Conservation (phyloP, 2,329 filamentous ascomycete species). For the Cercospora janseana region DNA sequence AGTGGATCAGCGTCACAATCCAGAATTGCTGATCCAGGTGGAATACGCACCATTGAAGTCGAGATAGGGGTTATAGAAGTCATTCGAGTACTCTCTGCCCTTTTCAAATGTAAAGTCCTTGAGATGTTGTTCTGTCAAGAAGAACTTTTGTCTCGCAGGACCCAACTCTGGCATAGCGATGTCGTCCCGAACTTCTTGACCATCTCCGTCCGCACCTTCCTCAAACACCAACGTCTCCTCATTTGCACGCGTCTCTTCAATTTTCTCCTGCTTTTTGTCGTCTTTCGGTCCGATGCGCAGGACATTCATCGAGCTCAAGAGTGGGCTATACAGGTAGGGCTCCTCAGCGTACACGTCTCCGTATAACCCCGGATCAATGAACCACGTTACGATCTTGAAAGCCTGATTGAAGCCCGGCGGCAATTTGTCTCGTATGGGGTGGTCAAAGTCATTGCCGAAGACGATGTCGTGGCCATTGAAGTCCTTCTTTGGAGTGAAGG, state of each 20-base stretch:
- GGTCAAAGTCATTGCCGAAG: conserved; percentile 94
- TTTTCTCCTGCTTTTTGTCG: conserved; percentile 35
- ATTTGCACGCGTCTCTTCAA: conserved; percentile 47
- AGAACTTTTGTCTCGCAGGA: conserved; percentile 57
- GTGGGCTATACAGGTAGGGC: conserved; percentile 82
- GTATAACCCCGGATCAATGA: conserved; percentile 85
- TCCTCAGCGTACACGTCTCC: conserved; percentile 84
- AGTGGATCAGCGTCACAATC: conserved; percentile 1
- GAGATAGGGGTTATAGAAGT: conserved; percentile 90
- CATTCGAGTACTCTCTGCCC: conserved; percentile 60
- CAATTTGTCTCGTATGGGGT: conserved; percentile 79
- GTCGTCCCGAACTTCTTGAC: conserved; percentile 42
- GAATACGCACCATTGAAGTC: conserved; percentile 67
- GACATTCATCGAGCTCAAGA: conserved; percentile 75
- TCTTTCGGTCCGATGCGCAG: conserved; percentile 62
- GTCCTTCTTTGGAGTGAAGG: conserved; percentile 67
- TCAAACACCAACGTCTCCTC: conserved; percentile 59
- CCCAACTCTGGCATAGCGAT: conserved; percentile 42
- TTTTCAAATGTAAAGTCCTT: conserved; percentile 61
- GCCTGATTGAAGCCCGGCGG: conserved; percentile 84
- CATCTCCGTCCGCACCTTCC: conserved; percentile 50
- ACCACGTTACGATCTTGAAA: conserved; percentile 82
- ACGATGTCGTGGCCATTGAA: conserved; percentile 73
- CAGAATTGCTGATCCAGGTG: neutral
- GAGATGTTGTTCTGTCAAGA: conserved; percentile 56